Evolutionary conservation across 768 basidiomycete genomes (phyloP).

Genomic region (Trametes villosa): DNA sequence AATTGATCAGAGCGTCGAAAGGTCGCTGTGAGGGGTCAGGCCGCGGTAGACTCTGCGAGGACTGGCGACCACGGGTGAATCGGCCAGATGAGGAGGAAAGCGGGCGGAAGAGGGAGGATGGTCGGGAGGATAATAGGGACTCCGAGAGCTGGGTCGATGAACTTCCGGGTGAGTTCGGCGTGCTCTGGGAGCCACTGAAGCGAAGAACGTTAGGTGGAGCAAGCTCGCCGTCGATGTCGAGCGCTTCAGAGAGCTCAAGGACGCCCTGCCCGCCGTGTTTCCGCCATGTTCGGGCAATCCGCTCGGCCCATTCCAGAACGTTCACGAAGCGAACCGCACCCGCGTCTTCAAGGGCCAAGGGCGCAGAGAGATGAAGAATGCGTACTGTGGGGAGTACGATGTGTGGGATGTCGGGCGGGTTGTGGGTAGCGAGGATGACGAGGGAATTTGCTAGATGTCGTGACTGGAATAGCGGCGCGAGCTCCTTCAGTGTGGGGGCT

Average conservation of each 20-base stretch:
- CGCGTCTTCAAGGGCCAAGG: slow-evolving; percentile 38
- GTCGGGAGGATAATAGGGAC: slow-evolving; percentile 6
- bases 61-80: slow-evolving; percentile 8
- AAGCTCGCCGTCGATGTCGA: slow-evolving; percentile 31
- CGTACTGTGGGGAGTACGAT: slow-evolving; percentile 38
- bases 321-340: slow-evolving; percentile 42
- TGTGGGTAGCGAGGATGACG: slow-evolving; percentile 43
- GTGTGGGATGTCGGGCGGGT: slow-evolving; percentile 35
- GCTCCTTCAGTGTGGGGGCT: slow-evolving; percentile 40
- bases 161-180: slow-evolving; percentile 28
- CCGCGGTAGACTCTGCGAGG: slow-evolving; percentile 27
- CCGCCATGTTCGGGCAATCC: slow-evolving; percentile 42
- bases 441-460: slow-evolving; percentile 41
- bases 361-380: slow-evolving; percentile 38
- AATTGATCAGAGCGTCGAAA: slow-evolving; percentile 45
- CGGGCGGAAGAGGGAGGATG: slow-evolving; percentile 16
- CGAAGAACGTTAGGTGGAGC: slow-evolving; percentile 30
- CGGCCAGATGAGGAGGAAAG: slow-evolving; percentile 15
- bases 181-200: slow-evolving; percentile 26
- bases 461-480: slow-evolving; percentile 40
- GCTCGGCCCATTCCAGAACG: slow-evolving; percentile 46
- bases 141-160: slow-evolving; percentile 26
- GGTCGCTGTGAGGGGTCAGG: slow-evolving; percentile 40
- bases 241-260: slow-evolving; percentile 30
- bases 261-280: slow-evolving; percentile 35